Percentiles rank a stretch among this genome's conserved stretches.
Conservation (phyloP, 148 eudicot species). For the Pouteria glomerata region DNA sequence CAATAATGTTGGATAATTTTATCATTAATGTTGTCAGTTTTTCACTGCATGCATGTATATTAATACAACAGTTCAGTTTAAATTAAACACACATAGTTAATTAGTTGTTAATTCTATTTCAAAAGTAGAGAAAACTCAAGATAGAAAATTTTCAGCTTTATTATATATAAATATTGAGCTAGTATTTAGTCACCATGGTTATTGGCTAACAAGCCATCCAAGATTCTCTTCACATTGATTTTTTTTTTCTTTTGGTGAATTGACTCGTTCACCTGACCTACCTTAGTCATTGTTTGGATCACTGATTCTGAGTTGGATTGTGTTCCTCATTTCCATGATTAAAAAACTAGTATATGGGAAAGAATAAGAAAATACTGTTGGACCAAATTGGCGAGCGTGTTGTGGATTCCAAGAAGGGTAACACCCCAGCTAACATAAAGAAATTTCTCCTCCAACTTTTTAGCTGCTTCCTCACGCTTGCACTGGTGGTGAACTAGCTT, state of each 20-base stretch:
- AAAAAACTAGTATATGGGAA: background rate
- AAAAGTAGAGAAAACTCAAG: too few species aligned
- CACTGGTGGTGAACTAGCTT: background rate
- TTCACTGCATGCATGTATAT: too few species aligned
- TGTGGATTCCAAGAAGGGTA: conserved; percentile 18
- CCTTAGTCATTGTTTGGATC: background rate
- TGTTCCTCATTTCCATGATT: background rate
- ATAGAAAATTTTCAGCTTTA: too few species aligned
- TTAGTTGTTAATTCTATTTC: background rate
- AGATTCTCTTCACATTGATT: background rate
- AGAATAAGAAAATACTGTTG: conserved; percentile 2
- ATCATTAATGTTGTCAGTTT: too few species aligned
- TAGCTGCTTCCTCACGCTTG: background rate
- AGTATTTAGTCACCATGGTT: too few species aligned
- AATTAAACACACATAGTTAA: too few species aligned
- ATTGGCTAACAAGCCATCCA: too few species aligned
- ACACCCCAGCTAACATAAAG: conserved; percentile 16
- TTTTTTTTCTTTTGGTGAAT: background rate
- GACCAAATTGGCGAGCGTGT: conserved; percentile 2
- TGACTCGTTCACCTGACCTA: background rate
- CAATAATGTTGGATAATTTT: too few species aligned
- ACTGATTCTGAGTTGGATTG: conserved; percentile 7
- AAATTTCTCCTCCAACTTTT: conserved; percentile 17
- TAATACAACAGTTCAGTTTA: too few species aligned
- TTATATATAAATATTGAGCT: too few species aligned